Percentiles rank a stretch among this genome's conserved stretches.
phyloP scores from a whole-genome alignment of 768 basidiomycete genomes.

The Auriscalpium orientale region DNA sequence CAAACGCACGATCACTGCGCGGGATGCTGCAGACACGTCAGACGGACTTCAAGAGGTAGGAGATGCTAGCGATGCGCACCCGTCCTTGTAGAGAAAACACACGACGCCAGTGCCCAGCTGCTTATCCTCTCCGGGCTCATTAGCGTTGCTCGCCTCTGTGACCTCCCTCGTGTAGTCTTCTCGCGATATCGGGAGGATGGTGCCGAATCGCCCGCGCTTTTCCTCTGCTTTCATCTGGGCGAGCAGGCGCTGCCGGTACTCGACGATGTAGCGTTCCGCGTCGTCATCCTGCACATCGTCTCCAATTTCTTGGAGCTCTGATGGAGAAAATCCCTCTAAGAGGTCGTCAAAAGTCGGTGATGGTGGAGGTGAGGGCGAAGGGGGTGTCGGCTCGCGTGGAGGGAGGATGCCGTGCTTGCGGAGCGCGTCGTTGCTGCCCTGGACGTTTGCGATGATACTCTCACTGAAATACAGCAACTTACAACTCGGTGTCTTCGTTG shows the following conservation, averaged over 20 bases:
- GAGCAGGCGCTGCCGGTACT: conserved; percentile 56
- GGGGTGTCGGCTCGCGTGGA: conserved; percentile 58
- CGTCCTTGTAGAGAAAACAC: conserved; percentile 92
- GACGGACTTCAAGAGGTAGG: not conserved
- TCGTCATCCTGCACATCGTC: conserved; percentile 76
- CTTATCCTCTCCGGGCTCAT: conserved; percentile 50
- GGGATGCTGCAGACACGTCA: conserved; percentile 20
- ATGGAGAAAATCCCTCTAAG: conserved; percentile 52
- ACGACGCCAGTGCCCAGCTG: conserved; percentile 85
- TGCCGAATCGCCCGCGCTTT: conserved; percentile 67
- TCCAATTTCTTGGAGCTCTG: conserved; percentile 59
- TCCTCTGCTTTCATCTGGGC: conserved; percentile 52
- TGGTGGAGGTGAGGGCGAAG: conserved; percentile 71
- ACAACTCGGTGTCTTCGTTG: conserved; percentile 97
- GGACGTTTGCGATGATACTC: not conserved
- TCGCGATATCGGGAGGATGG: conserved; percentile 80
- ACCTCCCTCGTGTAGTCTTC: conserved; percentile 95
- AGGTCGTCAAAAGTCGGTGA: conserved; percentile 65
- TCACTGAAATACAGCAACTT: conserved; percentile 22
- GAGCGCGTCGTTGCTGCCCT: conserved; percentile 47
- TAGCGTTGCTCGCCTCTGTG: conserved; percentile 79
- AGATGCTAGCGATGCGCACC: conserved; percentile 45
- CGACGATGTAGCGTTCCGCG: conserved; percentile 62
- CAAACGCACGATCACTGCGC: conserved; percentile 36
- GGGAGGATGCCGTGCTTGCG: conserved; percentile 90